Base-by-base conservation (phyloP, 495 filamentous ascomycete genomes). In the Penicillium salamii region DNA sequence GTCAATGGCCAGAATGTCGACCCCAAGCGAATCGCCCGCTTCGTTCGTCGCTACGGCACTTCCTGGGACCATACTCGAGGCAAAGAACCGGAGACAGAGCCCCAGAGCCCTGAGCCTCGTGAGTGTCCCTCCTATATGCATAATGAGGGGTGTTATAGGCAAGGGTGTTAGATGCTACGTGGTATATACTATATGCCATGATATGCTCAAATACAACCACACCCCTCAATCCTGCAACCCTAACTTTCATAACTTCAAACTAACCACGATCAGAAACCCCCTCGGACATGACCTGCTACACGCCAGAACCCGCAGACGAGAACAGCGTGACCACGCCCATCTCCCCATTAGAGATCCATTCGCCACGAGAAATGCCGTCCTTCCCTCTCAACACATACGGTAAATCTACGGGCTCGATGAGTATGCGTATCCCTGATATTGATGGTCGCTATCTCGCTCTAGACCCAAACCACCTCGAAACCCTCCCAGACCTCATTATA, bases 211-310 rank as follows among this genome's bases (percentile, higher is more conserved):
- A 3, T 26, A 26, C 23, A 26, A 26, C 8, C 23, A 26, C 23
- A n/a, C n/a, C n/a, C 23, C 23, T 4, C 23, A 26, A 26, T 26
- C 23, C n/a, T n/a, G n/a, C n/a, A 26, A 3, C 23, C 8, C 23
- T 26, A 26, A 4, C 23, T 26, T 4, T 26, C 3, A 4, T 8
- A 26, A 3, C 23, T 4, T 3, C 8, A 3, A 26, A 26, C 23
- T 26, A 26, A 26, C 23, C 8, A 8, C 23, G 8, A 4, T 26
- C 24, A 73, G 70, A 54, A 36, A 73, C 70, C n/a, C 70, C 70
- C 5, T 68, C 70, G 29, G 70, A 73, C 45, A 73, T 73, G 66
- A 68, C 65, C 29, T 73, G 67, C 50, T 71, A 63, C 46, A 73
- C 70, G 2, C 70, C 70, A 3, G 63, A 67, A 40, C 68, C 65